Evolutionary conservation across 163 green algal genomes (phyloP).

Genomic region (Trebouxia gelatinosa): DNA sequence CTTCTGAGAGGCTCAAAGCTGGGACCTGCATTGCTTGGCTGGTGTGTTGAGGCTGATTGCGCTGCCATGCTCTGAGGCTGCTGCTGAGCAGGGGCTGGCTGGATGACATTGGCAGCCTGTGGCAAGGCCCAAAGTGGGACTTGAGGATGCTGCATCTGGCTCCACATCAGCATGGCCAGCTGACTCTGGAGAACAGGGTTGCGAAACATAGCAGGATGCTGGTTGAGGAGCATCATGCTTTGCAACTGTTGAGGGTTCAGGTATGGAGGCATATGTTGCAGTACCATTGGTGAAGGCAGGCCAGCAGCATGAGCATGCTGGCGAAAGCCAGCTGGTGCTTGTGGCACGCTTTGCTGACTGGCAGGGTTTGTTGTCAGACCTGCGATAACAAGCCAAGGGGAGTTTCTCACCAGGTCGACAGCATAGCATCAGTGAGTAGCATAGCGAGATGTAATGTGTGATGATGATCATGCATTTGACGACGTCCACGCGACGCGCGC

Average conservation of each 20-base stretch:
- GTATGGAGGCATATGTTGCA: not conserved
- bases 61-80: constrained; percentile 13
- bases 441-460: too few species aligned
- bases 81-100: not conserved
- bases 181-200: constrained; percentile 20
- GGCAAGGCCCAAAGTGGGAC: constrained; percentile 6
- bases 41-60: constrained; percentile 19
- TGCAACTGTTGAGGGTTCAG: constrained; percentile 9
- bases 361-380: too few species aligned
- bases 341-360: too few species aligned
- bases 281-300: too few species aligned
- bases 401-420: too few species aligned
- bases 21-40: not conserved
- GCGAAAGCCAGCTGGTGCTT: too few species aligned
- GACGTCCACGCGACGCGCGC: too few species aligned
- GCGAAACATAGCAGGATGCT: constrained; percentile 15
- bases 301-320: too few species aligned
- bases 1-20: too few species aligned
- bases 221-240: not conserved
- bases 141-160: constrained; percentile 20
- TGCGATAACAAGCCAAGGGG: too few species aligned
- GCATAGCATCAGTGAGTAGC: too few species aligned
- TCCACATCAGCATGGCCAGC: constrained; percentile 25
- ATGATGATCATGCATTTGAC: too few species aligned
- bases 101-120: not conserved